phyloP scores from a whole-genome alignment of 2,329 filamentous ascomycete genomes.

The Cladosporium sp. region DNA sequence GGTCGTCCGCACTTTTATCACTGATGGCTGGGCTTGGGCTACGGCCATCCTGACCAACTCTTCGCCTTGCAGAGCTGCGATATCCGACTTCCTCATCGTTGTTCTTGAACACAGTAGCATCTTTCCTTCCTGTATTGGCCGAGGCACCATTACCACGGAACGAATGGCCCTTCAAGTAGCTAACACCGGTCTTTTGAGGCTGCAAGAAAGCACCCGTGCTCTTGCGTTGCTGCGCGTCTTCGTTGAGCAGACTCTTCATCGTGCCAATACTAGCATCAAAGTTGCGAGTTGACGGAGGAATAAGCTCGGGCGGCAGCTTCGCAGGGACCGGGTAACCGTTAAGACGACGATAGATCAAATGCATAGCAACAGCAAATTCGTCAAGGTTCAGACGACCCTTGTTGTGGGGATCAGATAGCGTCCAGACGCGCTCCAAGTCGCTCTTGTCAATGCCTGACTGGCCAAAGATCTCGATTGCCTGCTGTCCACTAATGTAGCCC shows the following conservation, averaged over 20 bases:
- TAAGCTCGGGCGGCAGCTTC: slow-evolving; percentile 83
- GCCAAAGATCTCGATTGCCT: slow-evolving; percentile 94
- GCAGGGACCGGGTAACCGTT: slow-evolving; percentile 93
- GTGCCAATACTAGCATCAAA: slow-evolving; percentile 90
- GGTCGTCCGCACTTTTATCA: slow-evolving; percentile 73
- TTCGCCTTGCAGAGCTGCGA: slow-evolving; percentile 86
- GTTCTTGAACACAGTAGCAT: slow-evolving; percentile 95
- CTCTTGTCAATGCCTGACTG: slow-evolving; percentile 91
- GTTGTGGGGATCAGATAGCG: slow-evolving; percentile 87
- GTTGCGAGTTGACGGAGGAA: slow-evolving; percentile 92
- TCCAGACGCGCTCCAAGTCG: slow-evolving; percentile 92
- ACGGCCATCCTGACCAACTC: slow-evolving; percentile 65
- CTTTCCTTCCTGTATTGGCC: slow-evolving; percentile 69
- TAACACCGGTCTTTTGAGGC: slow-evolving; percentile 96
- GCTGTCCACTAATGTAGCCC: slow-evolving; percentile 86
- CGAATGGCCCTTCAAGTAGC: slow-evolving; percentile 93
- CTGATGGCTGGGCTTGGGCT: slow-evolving; percentile 77
- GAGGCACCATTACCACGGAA: slow-evolving; percentile 64
- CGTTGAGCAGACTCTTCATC: slow-evolving; percentile 83
- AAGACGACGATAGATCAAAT: slow-evolving; percentile 94
- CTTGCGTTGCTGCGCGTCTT: slow-evolving; percentile 88
- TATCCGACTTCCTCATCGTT: slow-evolving; percentile 86
- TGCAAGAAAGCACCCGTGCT: slow-evolving; percentile 85
- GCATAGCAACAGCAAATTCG: slow-evolving; percentile 98
- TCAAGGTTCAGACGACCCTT: slow-evolving; percentile 92